These are phyloP conservation scores for Termitomyces sp. DNA, from an alignment of 768 basidiomycete genomes.

Conservation along the genomic window DNA sequence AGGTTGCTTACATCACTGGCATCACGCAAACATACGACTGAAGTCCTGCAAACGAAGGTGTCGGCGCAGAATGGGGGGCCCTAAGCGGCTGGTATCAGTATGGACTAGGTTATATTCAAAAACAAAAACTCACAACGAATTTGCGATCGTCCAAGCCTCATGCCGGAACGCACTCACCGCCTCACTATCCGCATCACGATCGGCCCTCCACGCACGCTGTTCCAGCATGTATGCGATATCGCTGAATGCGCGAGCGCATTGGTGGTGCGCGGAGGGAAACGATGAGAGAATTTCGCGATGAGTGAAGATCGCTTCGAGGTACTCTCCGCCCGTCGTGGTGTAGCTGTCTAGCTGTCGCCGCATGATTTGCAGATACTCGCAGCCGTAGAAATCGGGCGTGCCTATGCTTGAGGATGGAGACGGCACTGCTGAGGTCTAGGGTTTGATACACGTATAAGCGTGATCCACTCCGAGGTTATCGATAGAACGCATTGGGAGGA, in stretches of 20 bases:
- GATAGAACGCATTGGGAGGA: background rate
- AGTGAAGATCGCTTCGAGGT: conserved; percentile 72
- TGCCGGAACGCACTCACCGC: conserved; percentile 64
- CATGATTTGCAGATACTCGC: conserved; percentile 58
- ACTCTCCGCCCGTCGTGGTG: conserved; percentile 64
- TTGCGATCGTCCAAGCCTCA: conserved; percentile 60
- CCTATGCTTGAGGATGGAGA: conserved; percentile 37
- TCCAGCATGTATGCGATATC: conserved; percentile 65
- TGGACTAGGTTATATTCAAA: background rate
- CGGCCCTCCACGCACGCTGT: conserved; percentile 60
- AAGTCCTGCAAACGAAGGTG: background rate
- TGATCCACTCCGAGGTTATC: background rate
- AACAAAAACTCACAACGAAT: conserved; percentile 24
- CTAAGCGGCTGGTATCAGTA: background rate
- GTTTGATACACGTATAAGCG: background rate
- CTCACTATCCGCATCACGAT: conserved; percentile 65
- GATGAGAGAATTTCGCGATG: conserved; percentile 67
- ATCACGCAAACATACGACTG: conserved; percentile 21
- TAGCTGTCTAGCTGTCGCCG: conserved; percentile 49
- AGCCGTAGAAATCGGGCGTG: conserved; percentile 41
- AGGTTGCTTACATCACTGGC: conserved; percentile 18
- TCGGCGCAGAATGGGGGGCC: conserved; percentile 5
- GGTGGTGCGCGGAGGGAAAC: conserved; percentile 55
- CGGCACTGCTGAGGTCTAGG: conserved; percentile 26
- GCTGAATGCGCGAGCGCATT: conserved; percentile 60